These are phyloP conservation scores for Rhynchospora tenuis DNA, from an alignment of 176 grass and related monocot species.

Conservation along the genomic window DNA sequence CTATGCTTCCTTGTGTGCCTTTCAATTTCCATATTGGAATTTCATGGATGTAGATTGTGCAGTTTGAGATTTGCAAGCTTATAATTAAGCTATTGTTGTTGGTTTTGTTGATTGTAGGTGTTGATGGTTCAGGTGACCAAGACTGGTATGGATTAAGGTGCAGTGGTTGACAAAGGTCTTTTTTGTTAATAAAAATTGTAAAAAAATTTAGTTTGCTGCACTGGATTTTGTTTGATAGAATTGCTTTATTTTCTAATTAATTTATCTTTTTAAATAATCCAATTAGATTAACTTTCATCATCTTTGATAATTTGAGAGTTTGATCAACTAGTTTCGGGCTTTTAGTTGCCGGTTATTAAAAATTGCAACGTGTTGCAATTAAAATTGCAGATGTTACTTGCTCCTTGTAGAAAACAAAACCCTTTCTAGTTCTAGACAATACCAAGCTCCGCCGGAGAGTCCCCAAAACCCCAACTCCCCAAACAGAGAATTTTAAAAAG, in stretches of 20 bases:
- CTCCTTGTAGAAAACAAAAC: background rate
- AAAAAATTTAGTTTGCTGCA: background rate
- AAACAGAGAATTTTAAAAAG: background rate
- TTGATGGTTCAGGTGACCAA: background rate
- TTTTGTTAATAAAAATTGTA: background rate
- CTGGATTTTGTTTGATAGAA: background rate
- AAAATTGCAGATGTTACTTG: background rate
- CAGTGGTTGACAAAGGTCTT: background rate
- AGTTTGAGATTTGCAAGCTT: background rate
- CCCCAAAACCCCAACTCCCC: background rate
- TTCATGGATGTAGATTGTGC: background rate
- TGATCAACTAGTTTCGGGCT: too few species aligned
- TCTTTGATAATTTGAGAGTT: too few species aligned
- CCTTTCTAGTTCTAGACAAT: background rate
- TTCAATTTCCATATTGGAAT: conserved; percentile 29
- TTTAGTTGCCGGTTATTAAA: background rate
- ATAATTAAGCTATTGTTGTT: background rate
- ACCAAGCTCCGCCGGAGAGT: background rate
- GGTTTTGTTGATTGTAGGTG: background rate
- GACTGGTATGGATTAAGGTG: background rate
- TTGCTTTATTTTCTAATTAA: background rate
- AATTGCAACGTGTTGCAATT: background rate
- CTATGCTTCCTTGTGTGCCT: background rate
- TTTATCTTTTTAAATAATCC: background rate
- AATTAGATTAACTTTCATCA: too few species aligned